These are phyloP conservation scores for Nepenthes mirabilis DNA, from an alignment of 148 eudicot genomes.

Conservation along the genomic window DNA sequence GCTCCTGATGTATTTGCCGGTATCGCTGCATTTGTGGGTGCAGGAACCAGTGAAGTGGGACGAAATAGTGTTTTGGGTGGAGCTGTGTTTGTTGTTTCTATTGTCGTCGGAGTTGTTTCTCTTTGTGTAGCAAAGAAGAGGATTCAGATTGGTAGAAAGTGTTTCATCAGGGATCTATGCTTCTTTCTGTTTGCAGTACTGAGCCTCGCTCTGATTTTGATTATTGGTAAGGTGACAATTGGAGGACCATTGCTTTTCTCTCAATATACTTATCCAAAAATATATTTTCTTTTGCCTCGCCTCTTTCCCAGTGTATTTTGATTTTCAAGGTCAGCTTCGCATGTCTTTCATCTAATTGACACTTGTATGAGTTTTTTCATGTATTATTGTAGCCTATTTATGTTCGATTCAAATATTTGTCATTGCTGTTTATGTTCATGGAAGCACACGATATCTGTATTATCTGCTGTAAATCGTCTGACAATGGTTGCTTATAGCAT, in stretches of 20 bases:
- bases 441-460: too few relatives aligned
- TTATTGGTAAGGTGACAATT: slow-evolving; percentile 33
- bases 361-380: too few relatives aligned
- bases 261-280: slow-evolving; percentile 9
- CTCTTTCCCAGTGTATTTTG: too few relatives aligned
- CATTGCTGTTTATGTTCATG: too few relatives aligned
- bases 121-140: slow-evolving; percentile 27
- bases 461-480: too few relatives aligned
- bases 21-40: slow-evolving; percentile 50
- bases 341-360: too few relatives aligned
- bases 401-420: too few relatives aligned
- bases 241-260: slow-evolving; percentile 38
- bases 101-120: slow-evolving; percentile 52
- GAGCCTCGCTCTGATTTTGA: slow-evolving; percentile 29
- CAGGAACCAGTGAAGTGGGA: slow-evolving; percentile 39
- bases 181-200: slow-evolving; percentile 37
- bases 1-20: slow-evolving; percentile 78
- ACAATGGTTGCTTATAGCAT: too few relatives aligned
- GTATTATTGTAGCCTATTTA: too few relatives aligned
- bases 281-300: too few relatives aligned
- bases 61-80: slow-evolving; percentile 54
- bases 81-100: slow-evolving; percentile 49
- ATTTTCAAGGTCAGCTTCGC: too few relatives aligned
- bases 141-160: slow-evolving; percentile 28
- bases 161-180: slow-evolving; percentile 43